phyloP scores from a whole-genome alignment of 306 rosid species.

The Lathyrus aphaca region DNA sequence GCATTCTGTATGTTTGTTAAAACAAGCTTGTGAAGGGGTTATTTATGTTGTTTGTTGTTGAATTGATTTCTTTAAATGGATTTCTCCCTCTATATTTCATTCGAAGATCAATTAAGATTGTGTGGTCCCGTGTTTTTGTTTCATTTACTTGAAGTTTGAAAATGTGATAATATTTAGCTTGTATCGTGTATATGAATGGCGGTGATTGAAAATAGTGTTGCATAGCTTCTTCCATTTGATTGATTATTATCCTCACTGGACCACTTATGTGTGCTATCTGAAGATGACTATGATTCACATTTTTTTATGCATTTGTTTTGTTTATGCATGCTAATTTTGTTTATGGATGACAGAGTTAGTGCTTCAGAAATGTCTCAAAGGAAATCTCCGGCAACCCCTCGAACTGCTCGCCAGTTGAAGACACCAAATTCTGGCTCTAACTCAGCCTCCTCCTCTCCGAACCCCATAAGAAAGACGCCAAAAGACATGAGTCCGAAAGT shows the following conservation, averaged over 20 bases:
- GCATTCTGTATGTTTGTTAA: background rate
- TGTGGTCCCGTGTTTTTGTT: background rate
- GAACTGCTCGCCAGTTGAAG: conserved; percentile 60
- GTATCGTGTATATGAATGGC: conserved; percentile 1
- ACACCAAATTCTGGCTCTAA: conserved; percentile 53
- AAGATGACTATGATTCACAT: background rate
- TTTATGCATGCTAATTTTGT: conserved; percentile 19
- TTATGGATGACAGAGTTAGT: conserved; percentile 47
- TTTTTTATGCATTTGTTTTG: background rate
- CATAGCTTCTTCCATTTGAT: background rate
- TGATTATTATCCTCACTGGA: background rate
- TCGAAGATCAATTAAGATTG: background rate
- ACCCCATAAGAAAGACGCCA: conserved; percentile 49
- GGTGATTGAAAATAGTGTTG: conserved; percentile 22
- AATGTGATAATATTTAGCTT: background rate
- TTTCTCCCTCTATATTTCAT: background rate
- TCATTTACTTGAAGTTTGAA: conserved; percentile 20
- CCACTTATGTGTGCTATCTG: background rate
- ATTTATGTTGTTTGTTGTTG: background rate
- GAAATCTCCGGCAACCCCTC: conserved; percentile 69
- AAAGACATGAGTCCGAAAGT: conserved; percentile 70
- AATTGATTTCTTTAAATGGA: background rate
- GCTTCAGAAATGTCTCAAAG: conserved; percentile 66
- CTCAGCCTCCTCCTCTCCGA: conserved; percentile 58
- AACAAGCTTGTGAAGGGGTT: background rate